Evolutionary conservation across 148 eudicot genomes (phyloP).

Genomic region (Camellia japonica): DNA sequence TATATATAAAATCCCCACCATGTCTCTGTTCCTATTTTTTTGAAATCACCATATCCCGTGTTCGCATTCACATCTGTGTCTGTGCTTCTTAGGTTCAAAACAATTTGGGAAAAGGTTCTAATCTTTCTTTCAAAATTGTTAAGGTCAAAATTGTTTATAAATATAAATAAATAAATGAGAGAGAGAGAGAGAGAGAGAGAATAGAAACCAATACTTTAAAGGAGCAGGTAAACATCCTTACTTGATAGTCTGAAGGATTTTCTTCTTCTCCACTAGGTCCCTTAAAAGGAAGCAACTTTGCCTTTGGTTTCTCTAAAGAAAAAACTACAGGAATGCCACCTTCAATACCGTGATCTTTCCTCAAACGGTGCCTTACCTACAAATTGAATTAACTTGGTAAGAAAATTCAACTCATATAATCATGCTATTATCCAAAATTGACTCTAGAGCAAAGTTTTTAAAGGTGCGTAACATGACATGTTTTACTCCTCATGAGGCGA

Average conservation of each 20-base stretch:
- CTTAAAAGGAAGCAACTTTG: slow-evolving; percentile 91
- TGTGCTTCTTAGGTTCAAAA: too few species aligned
- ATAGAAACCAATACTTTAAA: neutral
- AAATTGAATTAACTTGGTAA: slow-evolving; percentile 18
- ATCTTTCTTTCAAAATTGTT: neutral
- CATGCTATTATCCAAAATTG: neutral
- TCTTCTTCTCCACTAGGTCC: slow-evolving; percentile 85
- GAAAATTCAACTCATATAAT: slow-evolving; percentile 4
- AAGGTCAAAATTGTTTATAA: neutral
- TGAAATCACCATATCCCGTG: too few species aligned
- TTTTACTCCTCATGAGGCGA: too few species aligned
- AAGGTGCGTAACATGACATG: too few species aligned
- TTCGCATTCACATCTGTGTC: too few species aligned
- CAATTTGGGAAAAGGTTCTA: neutral
- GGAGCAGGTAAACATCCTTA: slow-evolving; percentile 29
- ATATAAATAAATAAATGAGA: too few species aligned
- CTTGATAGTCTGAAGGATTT: slow-evolving; percentile 97
- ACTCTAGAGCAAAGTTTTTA: neutral
- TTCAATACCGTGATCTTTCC: slow-evolving; percentile 90
- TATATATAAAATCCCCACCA: too few species aligned
- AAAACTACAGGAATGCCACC: slow-evolving; percentile 98
- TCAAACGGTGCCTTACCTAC: slow-evolving; percentile 87
- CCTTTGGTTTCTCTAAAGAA: slow-evolving; percentile 95
- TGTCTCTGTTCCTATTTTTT: too few species aligned
- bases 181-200: neutral